phyloP scores from a whole-genome alignment of 192 early-diverging fungal genomes.

The Dispira parvispora region DNA sequence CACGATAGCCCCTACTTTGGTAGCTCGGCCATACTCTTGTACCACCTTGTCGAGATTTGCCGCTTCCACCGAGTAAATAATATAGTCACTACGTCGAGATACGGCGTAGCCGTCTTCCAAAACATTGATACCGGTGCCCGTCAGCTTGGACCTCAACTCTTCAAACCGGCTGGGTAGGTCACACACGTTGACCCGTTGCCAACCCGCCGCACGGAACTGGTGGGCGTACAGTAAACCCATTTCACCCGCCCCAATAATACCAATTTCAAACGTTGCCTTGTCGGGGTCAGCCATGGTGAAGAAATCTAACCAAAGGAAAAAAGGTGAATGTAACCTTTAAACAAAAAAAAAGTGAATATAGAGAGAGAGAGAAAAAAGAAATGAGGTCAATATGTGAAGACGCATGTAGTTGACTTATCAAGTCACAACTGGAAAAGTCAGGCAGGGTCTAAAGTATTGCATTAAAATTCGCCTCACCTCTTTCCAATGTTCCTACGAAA shows the following conservation, averaged over 20 bases:
- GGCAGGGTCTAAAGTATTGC: too few species aligned
- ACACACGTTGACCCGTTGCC: slow-evolving; percentile 74
- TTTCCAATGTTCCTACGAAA: too few species aligned
- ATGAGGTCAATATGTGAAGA: too few species aligned
- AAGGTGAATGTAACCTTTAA: too few species aligned
- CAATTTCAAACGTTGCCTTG: slow-evolving; percentile 52
- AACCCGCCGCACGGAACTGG: slow-evolving; percentile 53
- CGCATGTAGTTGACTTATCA: too few species aligned
- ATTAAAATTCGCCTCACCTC: too few species aligned
- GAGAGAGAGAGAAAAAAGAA: background rate
- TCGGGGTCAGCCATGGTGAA: slow-evolving; percentile 13
- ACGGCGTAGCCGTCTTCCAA: slow-evolving; percentile 70
- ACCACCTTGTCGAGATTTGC: slow-evolving; percentile 71
- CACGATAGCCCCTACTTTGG: slow-evolving; percentile 75
- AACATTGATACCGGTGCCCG: slow-evolving; percentile 31
- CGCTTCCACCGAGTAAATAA: slow-evolving; percentile 92
- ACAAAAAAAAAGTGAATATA: background rate
- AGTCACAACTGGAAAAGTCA: too few species aligned
- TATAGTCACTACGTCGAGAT: slow-evolving; percentile 66
- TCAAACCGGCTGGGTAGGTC: slow-evolving; percentile 67
- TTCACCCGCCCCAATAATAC: slow-evolving; percentile 88
- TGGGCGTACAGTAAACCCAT: slow-evolving; percentile 87
- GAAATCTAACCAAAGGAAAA: background rate
- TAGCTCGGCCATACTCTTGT: slow-evolving; percentile 68
- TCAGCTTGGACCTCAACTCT: slow-evolving; percentile 38